These are phyloP conservation scores for Colletotrichum navitas DNA, from an alignment of 2,329 filamentous ascomycete genomes.

Conservation along the genomic window DNA sequence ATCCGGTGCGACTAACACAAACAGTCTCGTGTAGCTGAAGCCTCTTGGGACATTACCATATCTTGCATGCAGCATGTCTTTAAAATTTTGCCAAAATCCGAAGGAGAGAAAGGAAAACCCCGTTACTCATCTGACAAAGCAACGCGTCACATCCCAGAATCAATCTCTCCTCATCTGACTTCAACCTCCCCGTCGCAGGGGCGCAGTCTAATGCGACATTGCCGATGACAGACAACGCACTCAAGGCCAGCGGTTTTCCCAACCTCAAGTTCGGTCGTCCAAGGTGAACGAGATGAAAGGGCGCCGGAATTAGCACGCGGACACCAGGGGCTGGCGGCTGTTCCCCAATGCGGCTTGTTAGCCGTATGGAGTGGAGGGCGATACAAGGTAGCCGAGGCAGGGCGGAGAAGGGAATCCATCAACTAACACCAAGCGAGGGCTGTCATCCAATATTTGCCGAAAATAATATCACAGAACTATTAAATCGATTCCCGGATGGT, in stretches of 20 bases:
- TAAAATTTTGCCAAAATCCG: no score
- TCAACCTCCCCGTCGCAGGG: slow-evolving; percentile 8
- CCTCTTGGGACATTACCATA: not conserved
- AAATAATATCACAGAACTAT: not conserved
- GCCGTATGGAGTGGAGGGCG: not conserved
- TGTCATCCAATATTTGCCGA: not conserved
- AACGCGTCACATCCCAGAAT: not conserved
- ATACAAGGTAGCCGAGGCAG: slow-evolving; percentile 8
- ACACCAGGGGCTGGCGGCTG: slow-evolving; percentile 8
- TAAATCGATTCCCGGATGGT: not conserved
- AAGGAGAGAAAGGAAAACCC: not conserved
- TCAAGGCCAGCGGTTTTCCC: not conserved
- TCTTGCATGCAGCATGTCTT: not conserved
- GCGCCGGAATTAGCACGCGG: slow-evolving; percentile 15
- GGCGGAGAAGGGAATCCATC: slow-evolving; percentile 5
- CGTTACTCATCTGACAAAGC: not conserved
- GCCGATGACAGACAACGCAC: not conserved
- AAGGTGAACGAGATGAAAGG: slow-evolving; percentile 27
- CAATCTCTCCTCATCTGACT: no score
- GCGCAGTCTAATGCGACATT: slow-evolving; percentile 9
- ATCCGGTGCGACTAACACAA: not conserved
- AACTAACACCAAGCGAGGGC: slow-evolving; percentile 9
- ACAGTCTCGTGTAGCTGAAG: not conserved
- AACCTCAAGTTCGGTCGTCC: not conserved
- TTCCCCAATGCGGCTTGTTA: not conserved